These are phyloP conservation scores for Purpureocillium takamizusanense DNA, from an alignment of 2,329 filamentous ascomycete genomes.

Conservation along the genomic window DNA sequence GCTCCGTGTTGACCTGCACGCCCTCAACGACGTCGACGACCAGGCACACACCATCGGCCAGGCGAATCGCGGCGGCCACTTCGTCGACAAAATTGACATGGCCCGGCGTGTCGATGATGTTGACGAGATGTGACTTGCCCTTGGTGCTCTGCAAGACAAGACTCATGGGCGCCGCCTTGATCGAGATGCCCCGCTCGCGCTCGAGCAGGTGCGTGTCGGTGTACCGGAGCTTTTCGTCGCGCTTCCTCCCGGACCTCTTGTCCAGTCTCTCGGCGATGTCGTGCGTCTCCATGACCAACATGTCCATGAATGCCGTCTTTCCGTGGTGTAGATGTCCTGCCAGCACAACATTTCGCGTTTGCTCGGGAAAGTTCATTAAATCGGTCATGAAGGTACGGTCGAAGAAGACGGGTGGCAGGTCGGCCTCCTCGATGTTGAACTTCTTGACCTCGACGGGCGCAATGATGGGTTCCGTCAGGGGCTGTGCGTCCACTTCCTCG, in stretches of 20 bases:
- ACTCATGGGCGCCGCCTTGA: constrained; percentile 92
- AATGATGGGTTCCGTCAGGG: constrained; percentile 85
- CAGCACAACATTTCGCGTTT: constrained; percentile 86
- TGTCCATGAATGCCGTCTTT: constrained; percentile 97
- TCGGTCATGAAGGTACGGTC: constrained; percentile 90
- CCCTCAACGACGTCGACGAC: constrained; percentile 96
- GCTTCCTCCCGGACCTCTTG: constrained; percentile 68
- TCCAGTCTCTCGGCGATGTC: constrained; percentile 73
- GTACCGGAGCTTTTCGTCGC: constrained; percentile 87
- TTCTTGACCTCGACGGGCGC: constrained; percentile 91
- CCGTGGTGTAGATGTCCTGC: constrained; percentile 93
- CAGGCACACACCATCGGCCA: constrained; percentile 86
- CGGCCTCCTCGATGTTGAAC: constrained; percentile 86
- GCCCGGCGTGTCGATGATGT: constrained; percentile 90
- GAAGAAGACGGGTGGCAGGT: constrained; percentile 82
- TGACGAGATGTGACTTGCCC: constrained; percentile 91
- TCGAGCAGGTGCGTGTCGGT: constrained; percentile 89
- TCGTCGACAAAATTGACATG: constrained; percentile 99
- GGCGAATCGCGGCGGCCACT: constrained; percentile 75
- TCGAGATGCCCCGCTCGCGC: constrained; percentile 79
- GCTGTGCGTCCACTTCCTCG: constrained; percentile 94
- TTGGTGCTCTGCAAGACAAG: constrained; percentile 79
- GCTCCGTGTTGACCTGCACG: constrained; percentile 97
- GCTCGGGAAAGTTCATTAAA: constrained; percentile 90
- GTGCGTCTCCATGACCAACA: constrained; percentile 93